Base-by-base conservation (phyloP, 1,284 basidiomycete species). In the Stereum hirsutum region DNA sequence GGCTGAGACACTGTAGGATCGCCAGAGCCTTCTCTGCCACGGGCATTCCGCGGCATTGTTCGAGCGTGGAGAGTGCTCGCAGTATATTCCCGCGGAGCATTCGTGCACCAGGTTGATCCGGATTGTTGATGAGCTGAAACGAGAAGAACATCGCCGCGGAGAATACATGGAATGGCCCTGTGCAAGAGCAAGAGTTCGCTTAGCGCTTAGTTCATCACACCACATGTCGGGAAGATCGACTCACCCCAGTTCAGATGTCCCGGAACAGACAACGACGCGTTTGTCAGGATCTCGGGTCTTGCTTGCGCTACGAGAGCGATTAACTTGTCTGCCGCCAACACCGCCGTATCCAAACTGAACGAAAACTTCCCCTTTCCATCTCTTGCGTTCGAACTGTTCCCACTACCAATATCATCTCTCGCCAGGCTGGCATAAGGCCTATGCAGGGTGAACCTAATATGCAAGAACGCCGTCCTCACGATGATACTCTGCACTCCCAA, bases 111-210 rank as follows among this genome's bases (percentile, higher is more conserved):
- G 80, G 78, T 52, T 87, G 83, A 45, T 84, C 80, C 37, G 85
- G 81, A 53, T 82, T 78, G 39, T 78, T 74, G 53, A 88, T 81
- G 31, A 88, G 70, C 55, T 88, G 83, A 64, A 88, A 87, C 15
- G 81, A 83, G 70, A 88, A 88, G 63, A 88, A 88, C 81, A 89
- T 88, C 41, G 82, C 82, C 11, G 85, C 84, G 38, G 81, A 81
- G 66, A 89, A 89, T 51, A 79, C 76, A 57, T 89, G 85, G 63
- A 83, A 81, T 0, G 82, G 81, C 3, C n/a, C n/a, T n/a, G n/a
- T n/a, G n/a, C n/a, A n/a, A n/a, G n/a, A n/a, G n/a, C n/a, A n/a
- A n/a, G n/a, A n/a, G n/a, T n/a, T n/a, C n/a, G n/a, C n/a, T n/a
- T n/a, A n/a, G n/a, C n/a, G n/a, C n/a, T n/a, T n/a, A n/a, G n/a